Evolutionary conservation across 2,329 filamentous ascomycete genomes (phyloP).

Genomic region (Myrmaecium sp.): DNA sequence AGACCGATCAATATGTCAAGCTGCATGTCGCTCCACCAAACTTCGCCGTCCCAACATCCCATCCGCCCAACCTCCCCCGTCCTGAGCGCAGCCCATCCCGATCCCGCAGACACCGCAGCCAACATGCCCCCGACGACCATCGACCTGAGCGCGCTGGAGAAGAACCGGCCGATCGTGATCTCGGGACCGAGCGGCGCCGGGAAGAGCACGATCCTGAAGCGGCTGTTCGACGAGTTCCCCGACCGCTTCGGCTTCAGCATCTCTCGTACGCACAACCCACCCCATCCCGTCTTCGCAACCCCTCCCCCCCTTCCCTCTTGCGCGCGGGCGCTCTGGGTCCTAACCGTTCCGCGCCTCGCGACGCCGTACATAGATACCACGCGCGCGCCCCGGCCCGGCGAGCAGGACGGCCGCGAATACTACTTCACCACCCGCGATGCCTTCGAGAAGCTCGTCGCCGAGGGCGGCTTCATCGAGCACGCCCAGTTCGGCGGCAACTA

Average conservation of each 20-base stretch:
- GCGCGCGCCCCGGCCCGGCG: slow-evolving; percentile 55
- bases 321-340: slow-evolving; percentile 7
- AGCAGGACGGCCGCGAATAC: slow-evolving; percentile 65
- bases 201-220: slow-evolving; percentile 64
- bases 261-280: slow-evolving; percentile 13
- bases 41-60: no score
- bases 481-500: slow-evolving; percentile 72
- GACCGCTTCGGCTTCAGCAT: slow-evolving; percentile 48
- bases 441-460: slow-evolving; percentile 51
- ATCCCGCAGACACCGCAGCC: no score
- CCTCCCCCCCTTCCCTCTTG: background rate
- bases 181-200: slow-evolving; percentile 66
- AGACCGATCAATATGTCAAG: no score
- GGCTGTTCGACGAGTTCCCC: slow-evolving; percentile 49
- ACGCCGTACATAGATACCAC: slow-evolving; percentile 50
- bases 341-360: slow-evolving; percentile 9
- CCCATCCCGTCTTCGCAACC: no score
- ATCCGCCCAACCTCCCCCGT: no score
- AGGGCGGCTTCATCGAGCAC: slow-evolving; percentile 68
- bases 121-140: slow-evolving; percentile 8
- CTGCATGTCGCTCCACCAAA: no score
- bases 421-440: slow-evolving; percentile 52
- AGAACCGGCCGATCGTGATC: slow-evolving; percentile 47
- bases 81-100: no score
- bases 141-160: slow-evolving; percentile 7